Conservation (phyloP, 1,284 basidiomycete species). For the Exobasidium cylindrosporum region DNA sequence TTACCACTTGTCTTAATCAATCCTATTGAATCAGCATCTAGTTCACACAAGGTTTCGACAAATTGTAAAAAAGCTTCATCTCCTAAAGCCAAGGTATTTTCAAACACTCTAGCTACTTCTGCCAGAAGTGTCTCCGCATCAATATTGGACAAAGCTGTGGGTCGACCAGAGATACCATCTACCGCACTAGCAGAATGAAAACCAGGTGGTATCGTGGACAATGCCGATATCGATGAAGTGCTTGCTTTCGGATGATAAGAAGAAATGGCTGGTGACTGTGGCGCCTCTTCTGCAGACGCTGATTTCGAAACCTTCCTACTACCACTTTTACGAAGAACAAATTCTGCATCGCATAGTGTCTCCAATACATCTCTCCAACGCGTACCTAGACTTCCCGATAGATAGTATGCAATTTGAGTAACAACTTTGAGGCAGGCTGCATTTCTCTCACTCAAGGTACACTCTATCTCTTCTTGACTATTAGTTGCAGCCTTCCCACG, state of each 20-base stretch:
- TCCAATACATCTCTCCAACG: constrained; percentile 91
- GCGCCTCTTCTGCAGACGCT: neutral
- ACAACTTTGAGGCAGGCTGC: constrained; percentile 83
- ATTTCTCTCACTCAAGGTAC: constrained; percentile 64
- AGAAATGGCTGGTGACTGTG: neutral
- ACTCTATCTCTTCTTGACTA: constrained; percentile 6
- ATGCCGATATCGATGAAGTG: constrained; percentile 11
- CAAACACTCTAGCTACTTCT: constrained; percentile 38
- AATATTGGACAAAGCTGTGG: constrained; percentile 14
- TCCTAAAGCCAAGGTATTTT: constrained; percentile 67
- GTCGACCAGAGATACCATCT: constrained; percentile 1
- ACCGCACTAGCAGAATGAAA: constrained; percentile 10
- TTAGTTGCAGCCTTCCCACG: neutral
- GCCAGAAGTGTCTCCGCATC: constrained; percentile 15
- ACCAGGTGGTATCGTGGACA: constrained; percentile 17
- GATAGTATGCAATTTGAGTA: constrained; percentile 72
- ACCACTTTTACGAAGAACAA: constrained; percentile 13
- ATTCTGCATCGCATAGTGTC: constrained; percentile 34
- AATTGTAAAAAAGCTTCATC: constrained; percentile 79
- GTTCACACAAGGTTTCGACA: constrained; percentile 73
- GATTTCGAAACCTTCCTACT: neutral
- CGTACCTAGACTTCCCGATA: constrained; percentile 76
- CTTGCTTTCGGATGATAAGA: constrained; percentile 9
- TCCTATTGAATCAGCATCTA: constrained; percentile 62
- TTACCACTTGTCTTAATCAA: constrained; percentile 49